Evolutionary conservation across 768 basidiomycete species (phyloP), one percentile per base, ranked within the genome.

Genomic region (Pholiota molesta): DNA sequence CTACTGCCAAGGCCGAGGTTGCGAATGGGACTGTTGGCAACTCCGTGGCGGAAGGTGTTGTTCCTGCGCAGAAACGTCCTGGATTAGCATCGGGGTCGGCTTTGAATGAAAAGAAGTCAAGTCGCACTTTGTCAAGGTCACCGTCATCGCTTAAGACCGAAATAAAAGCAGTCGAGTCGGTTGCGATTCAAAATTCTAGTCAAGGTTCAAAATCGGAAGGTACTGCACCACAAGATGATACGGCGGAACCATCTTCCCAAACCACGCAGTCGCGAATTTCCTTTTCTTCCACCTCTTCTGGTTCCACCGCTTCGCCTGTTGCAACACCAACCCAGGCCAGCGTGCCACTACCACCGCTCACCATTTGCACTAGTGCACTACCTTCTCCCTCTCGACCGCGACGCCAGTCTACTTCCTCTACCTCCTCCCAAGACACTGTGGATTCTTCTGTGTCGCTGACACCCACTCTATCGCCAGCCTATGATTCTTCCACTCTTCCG

Each of bases 381-480:
- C 45, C 44, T 5, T 21, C 51, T 13, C 47, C 42, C 9, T 35
- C 28, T 11, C 17, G 39, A 7, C 21, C 42, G 6, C 19, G 17
- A 40, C 45, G 63, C 13, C 59, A 55, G 39, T 61, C 63, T 1
- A 56, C 39, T 16, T 57, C 59, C 2, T 58, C 55, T 6, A 31
- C 35, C n/a, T 40, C 59, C 9, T 61, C 63, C 39, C 40, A 52
- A 16, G 35, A 49, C 26, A 54, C 57, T 52, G n/a, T 37, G 17
- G 29, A 40, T 5, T 59, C 62, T 21, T 62, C 64, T 17, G 47
- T 59, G 17, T 23, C 59, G 47, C 40, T 54, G 62, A 64, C 37
- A 10, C 59, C 60, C 31, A 31, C 60, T 40, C 55, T 58, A 35
- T 45, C 64, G 16, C 61, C 61, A 23, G 58, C 55, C 17, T 61